A percentile compares a stretch with the other conserved stretches of the same genome.
These are phyloP conservation scores for Apiotrichum gracile DNA, from an alignment of 1,284 basidiomycete species.

Conservation along the genomic window DNA sequence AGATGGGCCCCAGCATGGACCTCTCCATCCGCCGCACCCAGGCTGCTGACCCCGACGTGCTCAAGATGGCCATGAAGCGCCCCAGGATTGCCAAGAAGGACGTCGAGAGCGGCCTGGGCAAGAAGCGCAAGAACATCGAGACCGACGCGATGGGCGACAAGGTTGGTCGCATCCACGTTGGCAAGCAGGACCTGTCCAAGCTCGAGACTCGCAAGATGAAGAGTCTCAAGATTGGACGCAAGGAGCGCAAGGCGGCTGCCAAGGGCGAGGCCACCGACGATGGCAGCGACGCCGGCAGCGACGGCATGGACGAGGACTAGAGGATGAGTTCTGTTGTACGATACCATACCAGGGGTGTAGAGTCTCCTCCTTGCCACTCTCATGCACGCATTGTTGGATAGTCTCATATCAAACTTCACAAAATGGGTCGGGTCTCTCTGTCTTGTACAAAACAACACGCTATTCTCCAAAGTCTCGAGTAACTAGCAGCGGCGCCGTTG, in stretches of 20 bases:
- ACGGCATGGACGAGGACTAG: constrained; percentile 18
- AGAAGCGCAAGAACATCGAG: constrained; percentile 90
- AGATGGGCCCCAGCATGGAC: constrained; percentile 90
- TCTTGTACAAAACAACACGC: constrained; percentile 3
- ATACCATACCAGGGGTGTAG: neutral
- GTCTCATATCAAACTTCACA: neutral
- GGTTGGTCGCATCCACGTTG: constrained; percentile 83
- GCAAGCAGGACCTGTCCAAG: constrained; percentile 77
- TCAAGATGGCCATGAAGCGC: constrained; percentile 72
- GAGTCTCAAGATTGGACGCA: constrained; percentile 40
- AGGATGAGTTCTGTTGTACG: constrained; percentile 6
- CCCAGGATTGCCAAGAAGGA: constrained; percentile 83
- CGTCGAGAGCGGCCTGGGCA: constrained; percentile 77
- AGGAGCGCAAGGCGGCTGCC: constrained; percentile 20
- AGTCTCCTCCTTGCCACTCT: neutral
- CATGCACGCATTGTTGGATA: constrained; percentile 7
- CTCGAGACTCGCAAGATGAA: constrained; percentile 59
- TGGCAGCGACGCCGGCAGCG: constrained; percentile 6
- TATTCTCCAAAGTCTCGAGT: neutral
- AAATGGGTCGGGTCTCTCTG: constrained; percentile 2
- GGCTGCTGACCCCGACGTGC: constrained; percentile 67
- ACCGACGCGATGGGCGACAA: constrained; percentile 98
- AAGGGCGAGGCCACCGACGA: constrained; percentile 17
- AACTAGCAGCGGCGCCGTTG: neutral
- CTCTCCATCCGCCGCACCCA: constrained; percentile 70